Conservation (phyloP, 495 filamentous ascomycete species). For the Aspergillus sparsus region DNA sequence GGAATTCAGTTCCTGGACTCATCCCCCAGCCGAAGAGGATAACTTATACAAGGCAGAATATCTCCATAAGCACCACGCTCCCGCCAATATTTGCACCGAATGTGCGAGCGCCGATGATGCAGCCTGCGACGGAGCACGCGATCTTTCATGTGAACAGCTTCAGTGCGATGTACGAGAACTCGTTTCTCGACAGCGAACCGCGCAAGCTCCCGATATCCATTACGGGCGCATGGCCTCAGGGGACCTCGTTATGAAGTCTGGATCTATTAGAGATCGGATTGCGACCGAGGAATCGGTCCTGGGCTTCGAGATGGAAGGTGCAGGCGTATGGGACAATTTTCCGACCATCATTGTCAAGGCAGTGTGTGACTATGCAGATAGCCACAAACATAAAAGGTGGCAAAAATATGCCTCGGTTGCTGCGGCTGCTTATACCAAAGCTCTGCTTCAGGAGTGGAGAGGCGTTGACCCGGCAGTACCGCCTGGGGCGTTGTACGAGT, state of each 20-base stretch:
- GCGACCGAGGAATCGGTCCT: constrained; percentile 26
- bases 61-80: too few relatives aligned
- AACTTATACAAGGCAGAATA: too few relatives aligned
- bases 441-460: constrained; percentile 13
- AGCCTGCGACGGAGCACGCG: too few relatives aligned
- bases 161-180: neutral
- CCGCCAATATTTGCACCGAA: too few relatives aligned
- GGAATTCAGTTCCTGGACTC: too few relatives aligned
- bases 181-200: neutral
- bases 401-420: constrained; percentile 38
- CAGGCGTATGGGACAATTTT: constrained; percentile 34
- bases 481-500: too few relatives aligned
- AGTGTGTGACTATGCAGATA: constrained; percentile 44
- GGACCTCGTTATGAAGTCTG: constrained; percentile 37
- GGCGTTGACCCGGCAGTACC: neutral
- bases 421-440: constrained; percentile 33
- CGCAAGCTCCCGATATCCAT: neutral
- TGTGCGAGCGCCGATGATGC: too few relatives aligned
- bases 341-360: constrained; percentile 37
- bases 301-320: constrained; percentile 46
- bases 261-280: constrained; percentile 30
- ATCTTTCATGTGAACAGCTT: neutral
- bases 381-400: constrained; percentile 46
- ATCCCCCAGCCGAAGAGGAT: too few relatives aligned
- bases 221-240: constrained; percentile 33